Evolutionary conservation across 2,329 filamentous ascomycete genomes (phyloP), one percentile per base, ranked within the genome.

Genomic region (Biscogniauxia marginata): DNA sequence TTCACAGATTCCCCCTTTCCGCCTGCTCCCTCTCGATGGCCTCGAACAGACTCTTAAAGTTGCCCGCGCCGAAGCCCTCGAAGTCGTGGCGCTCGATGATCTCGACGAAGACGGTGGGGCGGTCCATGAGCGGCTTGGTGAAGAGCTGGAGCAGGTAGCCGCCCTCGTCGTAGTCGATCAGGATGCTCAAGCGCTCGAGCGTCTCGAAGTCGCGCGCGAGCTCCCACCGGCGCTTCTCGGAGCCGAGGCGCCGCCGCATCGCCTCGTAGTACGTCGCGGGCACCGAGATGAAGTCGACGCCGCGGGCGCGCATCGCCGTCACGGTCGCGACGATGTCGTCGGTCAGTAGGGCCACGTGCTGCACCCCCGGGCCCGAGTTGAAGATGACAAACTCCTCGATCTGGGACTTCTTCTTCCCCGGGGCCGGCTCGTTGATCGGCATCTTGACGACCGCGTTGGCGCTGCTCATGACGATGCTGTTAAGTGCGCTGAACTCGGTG

Each of bases 361-460:
- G 93, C 0, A 97, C 91, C 48, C 93, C 93, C 0, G 93, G 79
- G 1, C 93, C 93, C 50, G 88, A 85, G 78, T 96, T 96, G 80
- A 95, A 97, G 71, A 90, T 81, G 63, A 97, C 86, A 71, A 88
- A 93, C 77, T 97, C 93, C 74, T 97, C 93, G 65, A 98, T 97
- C 77, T 98, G 93, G 9, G 87, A 91, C 74, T 91, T 90, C 76
- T 91, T 93, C 78, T 95, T 95, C 57, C 93, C 93, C 1, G 84
- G 79, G 0, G 93, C 93, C 1, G 93, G 93, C 77, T 97, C 93
- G 79, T 97, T 97, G 83, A 98, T 96, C 67, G 93, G 93, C 92
- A 97, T 97, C 78, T 97, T 97, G 75, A 97, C 91, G 4, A 89
- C 73, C 56, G 93, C 89, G 77, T 93, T 91, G 58, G 86, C 85